phyloP scores from a whole-genome alignment of 129 eudicot species.

The Flaveria brownii region DNA sequence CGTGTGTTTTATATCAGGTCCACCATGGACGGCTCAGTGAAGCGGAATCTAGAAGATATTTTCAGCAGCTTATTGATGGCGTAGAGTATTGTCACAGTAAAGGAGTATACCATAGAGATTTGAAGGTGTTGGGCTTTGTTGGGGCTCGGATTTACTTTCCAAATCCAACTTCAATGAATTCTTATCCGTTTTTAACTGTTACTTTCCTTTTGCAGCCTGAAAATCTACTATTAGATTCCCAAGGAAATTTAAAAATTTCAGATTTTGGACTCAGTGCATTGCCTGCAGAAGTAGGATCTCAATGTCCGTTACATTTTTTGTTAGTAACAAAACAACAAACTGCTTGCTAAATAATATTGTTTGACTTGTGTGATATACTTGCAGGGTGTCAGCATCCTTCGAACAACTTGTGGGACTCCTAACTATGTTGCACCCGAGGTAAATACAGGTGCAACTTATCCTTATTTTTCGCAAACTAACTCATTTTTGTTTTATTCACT shows the following conservation, averaged over 20 bases:
- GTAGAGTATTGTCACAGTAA: conserved; percentile 93
- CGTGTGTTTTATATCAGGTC: conserved; percentile 45
- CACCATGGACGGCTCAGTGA: conserved; percentile 94
- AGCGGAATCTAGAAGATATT: conserved; percentile 80
- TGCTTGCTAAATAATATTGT: neutral
- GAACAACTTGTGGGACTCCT: conserved; percentile 99
- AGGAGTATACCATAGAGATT: conserved; percentile 95
- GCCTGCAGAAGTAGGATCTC: conserved; percentile 79
- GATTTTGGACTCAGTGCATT: conserved; percentile 97
- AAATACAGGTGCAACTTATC: conserved; percentile 33
- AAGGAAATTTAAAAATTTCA: conserved; percentile 87
- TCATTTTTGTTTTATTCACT: neutral
- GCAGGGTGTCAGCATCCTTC: conserved; percentile 87
- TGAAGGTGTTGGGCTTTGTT: conserved; percentile 61
- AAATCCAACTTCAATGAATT: conserved; percentile 18
- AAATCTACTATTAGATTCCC: conserved; percentile 93
- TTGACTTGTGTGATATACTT: conserved; percentile 24
- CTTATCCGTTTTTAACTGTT: conserved; percentile 25
- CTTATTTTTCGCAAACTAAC: conserved; percentile 7
- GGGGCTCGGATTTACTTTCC: conserved; percentile 2
- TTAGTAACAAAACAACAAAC: neutral
- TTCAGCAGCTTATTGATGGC: conserved; percentile 97
- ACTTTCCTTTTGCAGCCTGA: conserved; percentile 71
- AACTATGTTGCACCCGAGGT: conserved; percentile 99
- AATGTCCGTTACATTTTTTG: neutral